phyloP scores from a whole-genome alignment of 441 rosid species.

The Pelargonium exstipulatum region DNA sequence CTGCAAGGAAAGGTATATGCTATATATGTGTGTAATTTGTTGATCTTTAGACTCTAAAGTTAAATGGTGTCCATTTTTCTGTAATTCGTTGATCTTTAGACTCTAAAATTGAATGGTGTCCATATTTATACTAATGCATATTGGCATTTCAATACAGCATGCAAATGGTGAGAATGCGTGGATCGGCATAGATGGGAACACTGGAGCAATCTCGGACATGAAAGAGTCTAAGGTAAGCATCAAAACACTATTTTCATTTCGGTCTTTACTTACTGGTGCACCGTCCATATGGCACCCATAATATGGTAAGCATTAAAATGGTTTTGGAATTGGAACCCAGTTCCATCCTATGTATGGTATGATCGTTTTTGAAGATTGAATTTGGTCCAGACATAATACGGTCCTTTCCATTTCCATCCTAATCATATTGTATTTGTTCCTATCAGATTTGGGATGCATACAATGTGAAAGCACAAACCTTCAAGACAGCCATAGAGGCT shows the following conservation, averaged over 20 bases:
- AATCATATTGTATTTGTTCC: not conserved
- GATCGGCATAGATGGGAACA: constrained; percentile 28
- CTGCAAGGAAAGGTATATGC: constrained; percentile 26
- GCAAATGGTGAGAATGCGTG: constrained; percentile 31
- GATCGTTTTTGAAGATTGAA: too few species aligned
- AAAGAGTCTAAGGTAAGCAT: constrained; percentile 21
- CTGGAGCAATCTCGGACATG: constrained; percentile 27
- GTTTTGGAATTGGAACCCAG: too few species aligned
- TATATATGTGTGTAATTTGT: not conserved
- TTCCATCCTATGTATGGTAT: too few species aligned
- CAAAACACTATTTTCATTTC: not conserved
- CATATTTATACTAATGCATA: not conserved
- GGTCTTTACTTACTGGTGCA: not conserved
- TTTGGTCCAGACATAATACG: too few species aligned
- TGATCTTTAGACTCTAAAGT: not conserved
- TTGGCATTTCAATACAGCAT: constrained; percentile 11
- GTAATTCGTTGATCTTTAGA: not conserved
- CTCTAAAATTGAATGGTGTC: not conserved
- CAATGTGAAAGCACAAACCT: constrained; percentile 29
- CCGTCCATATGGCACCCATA: too few species aligned
- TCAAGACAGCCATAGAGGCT: constrained; percentile 29
- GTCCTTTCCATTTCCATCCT: too few species aligned
- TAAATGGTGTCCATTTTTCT: not conserved
- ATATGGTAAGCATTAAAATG: too few species aligned
- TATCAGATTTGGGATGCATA: constrained; percentile 29